These are phyloP conservation scores for Boletus fagicola DNA, from an alignment of 768 basidiomycete species.

Conservation along the genomic window DNA sequence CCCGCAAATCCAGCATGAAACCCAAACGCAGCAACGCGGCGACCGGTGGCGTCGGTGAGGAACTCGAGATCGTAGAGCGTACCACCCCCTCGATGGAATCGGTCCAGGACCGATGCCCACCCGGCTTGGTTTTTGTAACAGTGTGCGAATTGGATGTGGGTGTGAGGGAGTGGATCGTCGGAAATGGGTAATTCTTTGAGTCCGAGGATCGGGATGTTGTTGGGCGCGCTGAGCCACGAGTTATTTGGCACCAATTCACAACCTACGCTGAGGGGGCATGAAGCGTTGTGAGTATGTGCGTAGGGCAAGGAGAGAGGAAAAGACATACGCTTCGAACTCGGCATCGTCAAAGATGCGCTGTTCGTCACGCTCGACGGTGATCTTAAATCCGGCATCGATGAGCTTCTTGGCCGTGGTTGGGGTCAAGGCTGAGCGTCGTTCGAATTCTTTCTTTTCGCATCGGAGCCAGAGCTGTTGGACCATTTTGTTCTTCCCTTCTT, in stretches of 20 bases:
- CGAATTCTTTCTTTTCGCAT: conserved; percentile 95
- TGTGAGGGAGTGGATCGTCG: conserved; percentile 80
- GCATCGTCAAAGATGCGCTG: conserved; percentile 92
- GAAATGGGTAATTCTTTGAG: conserved; percentile 94
- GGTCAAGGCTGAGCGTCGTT: conserved; percentile 88
- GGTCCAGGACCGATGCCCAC: conserved; percentile 81
- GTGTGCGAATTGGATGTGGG: conserved; percentile 97
- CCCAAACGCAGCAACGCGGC: conserved; percentile 96
- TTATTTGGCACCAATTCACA: conserved; percentile 86
- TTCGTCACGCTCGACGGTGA: conserved; percentile 88
- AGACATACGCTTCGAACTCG: conserved; percentile 85
- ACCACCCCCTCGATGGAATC: conserved; percentile 82
- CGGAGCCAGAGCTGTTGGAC: conserved; percentile 80
- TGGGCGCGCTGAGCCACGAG: conserved; percentile 83
- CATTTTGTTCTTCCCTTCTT: not conserved
- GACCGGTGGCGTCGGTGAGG: conserved; percentile 75
- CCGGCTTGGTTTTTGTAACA: conserved; percentile 96
- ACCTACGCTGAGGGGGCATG: conserved; percentile 60
- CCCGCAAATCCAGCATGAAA: conserved; percentile 99
- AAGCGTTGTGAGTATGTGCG: not conserved
- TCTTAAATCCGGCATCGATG: conserved; percentile 85
- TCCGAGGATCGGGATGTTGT: conserved; percentile 78
- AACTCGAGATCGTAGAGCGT: conserved; percentile 96
- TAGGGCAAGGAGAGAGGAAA: conserved; percentile 12
- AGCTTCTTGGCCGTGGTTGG: conserved; percentile 88